Evolutionary conservation across 202 grass and related monocot species (phyloP), one percentile per base, ranked within the genome.

Genomic region (Digitaria exilis): DNA sequence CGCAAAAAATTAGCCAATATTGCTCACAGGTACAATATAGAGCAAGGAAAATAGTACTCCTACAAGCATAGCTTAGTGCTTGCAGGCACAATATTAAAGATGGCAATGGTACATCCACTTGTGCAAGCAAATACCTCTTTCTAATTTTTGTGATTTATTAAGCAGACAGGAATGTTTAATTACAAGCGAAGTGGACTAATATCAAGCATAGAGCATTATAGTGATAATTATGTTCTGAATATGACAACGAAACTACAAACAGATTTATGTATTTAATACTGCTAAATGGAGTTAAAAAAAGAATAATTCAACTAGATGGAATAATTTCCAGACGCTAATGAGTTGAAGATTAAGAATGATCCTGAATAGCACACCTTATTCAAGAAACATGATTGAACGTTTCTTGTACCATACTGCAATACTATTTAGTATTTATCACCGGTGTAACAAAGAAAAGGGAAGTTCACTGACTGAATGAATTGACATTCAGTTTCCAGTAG

Each of bases 401-500:
- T 78, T 74, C 59, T 24, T 65, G 57, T 59, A 78, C 41, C 28
- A 26, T 65, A 41, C 39, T 66, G 57, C 29, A 76, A 76, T 9
- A 61, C n/a, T 37, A 37, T 37, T n/a, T n/a, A n/a, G n/a, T n/a
- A n/a, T n/a, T 55, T 76, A 65, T 69, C 4, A 45, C 25, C 26
- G 62, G 44, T 56, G 34, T 22, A 41, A 76, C 9, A 82, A 42
- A 73, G 30, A 58, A 74, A 70, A 62, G 50, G 61, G 61, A 80
- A 54, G 26, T 80, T 84, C 69, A 51, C 43, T 62, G 81, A 69
- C 69, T 51, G 76, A 74, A 84, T 84, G 50, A 88, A 41, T 74
- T 75, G 81, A 80, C 30, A 59, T 60, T 43, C 11, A 52, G 31
- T 42, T 80, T 63, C 39, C 76, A 76, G 55, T 10, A 67, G 37